These are phyloP conservation scores for Puya raimondii DNA, from an alignment of 176 grass and related monocot species.

Conservation along the genomic window DNA sequence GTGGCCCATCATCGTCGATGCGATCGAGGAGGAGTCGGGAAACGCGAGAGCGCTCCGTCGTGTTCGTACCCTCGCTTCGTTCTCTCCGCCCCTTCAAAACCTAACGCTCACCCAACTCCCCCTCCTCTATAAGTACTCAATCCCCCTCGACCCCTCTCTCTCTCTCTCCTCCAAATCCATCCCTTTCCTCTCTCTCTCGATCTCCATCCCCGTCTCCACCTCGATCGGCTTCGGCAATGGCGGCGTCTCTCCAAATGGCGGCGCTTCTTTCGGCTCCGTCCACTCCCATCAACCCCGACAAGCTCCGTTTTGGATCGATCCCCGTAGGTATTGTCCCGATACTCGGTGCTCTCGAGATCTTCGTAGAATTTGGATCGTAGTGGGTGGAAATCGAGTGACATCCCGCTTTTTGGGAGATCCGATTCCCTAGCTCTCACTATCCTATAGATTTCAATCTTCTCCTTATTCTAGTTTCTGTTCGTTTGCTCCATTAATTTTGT, in stretches of 20 bases:
- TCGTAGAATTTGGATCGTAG: not conserved
- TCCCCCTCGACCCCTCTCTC: not conserved
- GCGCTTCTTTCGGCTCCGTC: slow-evolving; percentile 28
- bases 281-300: not conserved
- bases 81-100: not conserved
- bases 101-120: not conserved
- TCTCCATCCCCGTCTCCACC: not conserved
- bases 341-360: not conserved
- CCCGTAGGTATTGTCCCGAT: not conserved
- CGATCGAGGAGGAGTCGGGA: not conserved
- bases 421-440: no score
- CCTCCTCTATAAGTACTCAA: not conserved
- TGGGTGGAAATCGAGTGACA: no score
- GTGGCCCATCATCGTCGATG: not conserved
- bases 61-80: not conserved
- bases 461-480: not conserved
- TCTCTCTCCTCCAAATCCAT: not conserved
- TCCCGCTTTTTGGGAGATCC: no score
- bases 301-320: slow-evolving; percentile 11
- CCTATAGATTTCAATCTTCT: not conserved
- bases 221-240: slow-evolving; percentile 3
- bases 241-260: slow-evolving; percentile 26
- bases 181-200: not conserved
- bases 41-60: not conserved
- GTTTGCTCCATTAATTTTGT: not conserved